Percentiles rank a stretch among this genome's conserved stretches.
phyloP scores from a whole-genome alignment of 1,139 yeast genomes.

The Sugiyamaella xylanicola region DNA sequence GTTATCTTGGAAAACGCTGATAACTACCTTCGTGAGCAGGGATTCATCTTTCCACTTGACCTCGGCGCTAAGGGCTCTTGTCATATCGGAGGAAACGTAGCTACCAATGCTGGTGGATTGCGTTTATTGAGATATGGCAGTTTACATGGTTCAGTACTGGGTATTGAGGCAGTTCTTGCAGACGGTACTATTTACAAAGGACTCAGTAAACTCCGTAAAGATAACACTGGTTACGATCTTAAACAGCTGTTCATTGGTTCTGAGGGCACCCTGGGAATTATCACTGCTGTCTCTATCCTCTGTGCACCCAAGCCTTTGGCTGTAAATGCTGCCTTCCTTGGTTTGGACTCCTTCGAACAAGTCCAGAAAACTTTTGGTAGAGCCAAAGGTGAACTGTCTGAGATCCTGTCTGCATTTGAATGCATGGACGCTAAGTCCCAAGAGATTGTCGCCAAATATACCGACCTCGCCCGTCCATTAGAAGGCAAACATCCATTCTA shows the following conservation, averaged over 20 bases:
- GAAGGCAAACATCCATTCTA: conserved; percentile 81
- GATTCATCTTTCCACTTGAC: conserved; percentile 90
- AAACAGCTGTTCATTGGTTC: conserved; percentile 92
- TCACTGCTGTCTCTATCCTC: conserved; percentile 85
- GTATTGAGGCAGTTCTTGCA: conserved; percentile 88
- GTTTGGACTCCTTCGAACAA: conserved; percentile 74
- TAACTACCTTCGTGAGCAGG: conserved; percentile 71
- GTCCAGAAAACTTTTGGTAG: conserved; percentile 80
- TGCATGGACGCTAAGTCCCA: conserved; percentile 88
- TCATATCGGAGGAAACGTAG: conserved; percentile 93
- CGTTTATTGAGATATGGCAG: conserved; percentile 88
- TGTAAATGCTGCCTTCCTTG: conserved; percentile 86
- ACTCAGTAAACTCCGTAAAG: conserved; percentile 82
- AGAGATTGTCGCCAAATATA: conserved; percentile 57
- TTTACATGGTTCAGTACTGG: conserved; percentile 87
- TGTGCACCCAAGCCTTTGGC: conserved; percentile 93
- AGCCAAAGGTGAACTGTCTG: conserved; percentile 79
- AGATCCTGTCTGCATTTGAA: conserved; percentile 90
- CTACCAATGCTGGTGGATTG: conserved; percentile 96
- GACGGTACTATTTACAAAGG: conserved; percentile 83
- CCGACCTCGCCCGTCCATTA: conserved; percentile 65
- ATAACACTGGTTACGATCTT: conserved; percentile 90
- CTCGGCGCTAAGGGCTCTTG: conserved; percentile 98
- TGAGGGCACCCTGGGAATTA: conserved; percentile 88
- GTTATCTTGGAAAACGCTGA: conserved; percentile 87